Conservation (phyloP, 2,329 filamentous ascomycete species). For the Nemania sp. region DNA sequence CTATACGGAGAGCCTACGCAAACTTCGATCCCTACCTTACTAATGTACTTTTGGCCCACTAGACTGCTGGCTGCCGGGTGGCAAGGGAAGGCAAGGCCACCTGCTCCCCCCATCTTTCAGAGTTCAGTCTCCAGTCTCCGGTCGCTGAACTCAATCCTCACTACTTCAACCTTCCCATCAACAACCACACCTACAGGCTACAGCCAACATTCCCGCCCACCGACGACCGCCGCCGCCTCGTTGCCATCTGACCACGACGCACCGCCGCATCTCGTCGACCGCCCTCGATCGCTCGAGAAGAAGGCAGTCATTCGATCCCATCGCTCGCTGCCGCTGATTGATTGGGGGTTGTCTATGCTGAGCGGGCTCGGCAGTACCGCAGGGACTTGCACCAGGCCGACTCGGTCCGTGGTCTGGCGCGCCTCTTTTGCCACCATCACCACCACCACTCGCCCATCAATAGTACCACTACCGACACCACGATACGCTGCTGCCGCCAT, state of each 20-base stretch:
- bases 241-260: slow-evolving; percentile 6
- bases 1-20: too few relatives aligned
- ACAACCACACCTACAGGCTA: slow-evolving; percentile 5
- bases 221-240: background rate
- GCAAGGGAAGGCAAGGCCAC: slow-evolving; percentile 25
- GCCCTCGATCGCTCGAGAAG: background rate
- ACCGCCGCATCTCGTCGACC: slow-evolving; percentile 6
- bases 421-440: slow-evolving; percentile 42
- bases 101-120: slow-evolving; percentile 26
- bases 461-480: too few relatives aligned
- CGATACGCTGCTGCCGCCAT: background rate
- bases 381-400: slow-evolving; percentile 41
- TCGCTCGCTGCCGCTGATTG: slow-evolving; percentile 24
- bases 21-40: slow-evolving; percentile 17
- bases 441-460: background rate
- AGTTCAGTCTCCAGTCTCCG: slow-evolving; percentile 22
- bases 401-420: slow-evolving; percentile 46
- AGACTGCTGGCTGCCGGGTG: slow-evolving; percentile 21
- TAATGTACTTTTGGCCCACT: too few relatives aligned
- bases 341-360: slow-evolving; percentile 41
- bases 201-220: slow-evolving; percentile 16
- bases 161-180: slow-evolving; percentile 10
- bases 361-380: slow-evolving; percentile 35
- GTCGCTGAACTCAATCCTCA: too few relatives aligned
- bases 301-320: slow-evolving; percentile 9